phyloP scores from a whole-genome alignment of 2,329 filamentous ascomycete genomes.

The Bipolaris cookei region DNA sequence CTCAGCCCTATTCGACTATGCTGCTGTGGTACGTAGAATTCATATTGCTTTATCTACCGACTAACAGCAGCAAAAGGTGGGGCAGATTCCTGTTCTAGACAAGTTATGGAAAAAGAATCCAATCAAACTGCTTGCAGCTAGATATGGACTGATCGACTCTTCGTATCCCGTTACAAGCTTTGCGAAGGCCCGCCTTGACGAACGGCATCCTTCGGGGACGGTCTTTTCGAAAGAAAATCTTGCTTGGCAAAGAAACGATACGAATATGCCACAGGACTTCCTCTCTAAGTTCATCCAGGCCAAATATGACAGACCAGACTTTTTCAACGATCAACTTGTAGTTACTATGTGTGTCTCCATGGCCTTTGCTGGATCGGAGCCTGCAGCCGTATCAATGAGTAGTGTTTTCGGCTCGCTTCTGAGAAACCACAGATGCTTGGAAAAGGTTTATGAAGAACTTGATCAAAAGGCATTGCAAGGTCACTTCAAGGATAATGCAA shows the following conservation, averaged over 20 bases:
- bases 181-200: neutral
- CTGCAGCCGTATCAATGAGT: slow-evolving; percentile 4
- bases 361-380: slow-evolving; percentile 8
- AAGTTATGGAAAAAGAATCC: slow-evolving; percentile 5
- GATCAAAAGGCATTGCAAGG: neutral
- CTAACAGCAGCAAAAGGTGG: neutral
- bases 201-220: neutral
- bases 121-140: slow-evolving; percentile 4
- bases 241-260: neutral
- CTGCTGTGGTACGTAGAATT: slow-evolving; percentile 1
- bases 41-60: neutral
- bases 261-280: neutral
- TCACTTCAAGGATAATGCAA: neutral
- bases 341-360: slow-evolving; percentile 7
- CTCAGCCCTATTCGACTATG: neutral
- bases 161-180: neutral
- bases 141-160: neutral
- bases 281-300: neutral
- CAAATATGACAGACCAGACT: neutral
- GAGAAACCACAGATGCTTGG: slow-evolving; percentile 1
- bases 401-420: slow-evolving; percentile 5
- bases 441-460: slow-evolving; percentile 6
- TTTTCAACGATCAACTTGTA: neutral
- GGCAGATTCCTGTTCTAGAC: slow-evolving; percentile 3
- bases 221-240: neutral